phyloP scores from a whole-genome alignment of 768 basidiomycete genomes.

The Agrocybe pediades region DNA sequence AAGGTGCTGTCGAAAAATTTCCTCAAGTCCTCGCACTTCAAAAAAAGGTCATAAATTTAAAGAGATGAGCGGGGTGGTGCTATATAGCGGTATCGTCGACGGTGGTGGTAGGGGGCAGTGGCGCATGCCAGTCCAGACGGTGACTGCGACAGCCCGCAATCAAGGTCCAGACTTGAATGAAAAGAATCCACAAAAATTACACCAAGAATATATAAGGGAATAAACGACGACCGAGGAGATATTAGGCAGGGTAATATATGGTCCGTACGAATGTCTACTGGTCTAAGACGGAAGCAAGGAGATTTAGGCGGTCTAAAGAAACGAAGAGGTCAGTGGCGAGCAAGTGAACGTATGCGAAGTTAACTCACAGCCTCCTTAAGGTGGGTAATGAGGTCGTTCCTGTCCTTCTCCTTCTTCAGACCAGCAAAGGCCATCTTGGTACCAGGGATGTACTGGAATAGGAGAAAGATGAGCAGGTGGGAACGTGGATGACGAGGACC shows the following conservation, averaged over 20 bases:
- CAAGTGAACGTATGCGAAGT: neutral
- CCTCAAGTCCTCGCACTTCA: neutral
- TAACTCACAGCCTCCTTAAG: slow-evolving; percentile 72
- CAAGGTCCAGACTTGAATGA: neutral
- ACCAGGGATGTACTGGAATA: slow-evolving; percentile 82
- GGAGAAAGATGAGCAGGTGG: neutral
- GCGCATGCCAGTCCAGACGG: neutral
- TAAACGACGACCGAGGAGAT: neutral
- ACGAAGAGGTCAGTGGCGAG: neutral
- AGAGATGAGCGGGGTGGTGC: neutral
- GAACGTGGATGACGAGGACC: neutral
- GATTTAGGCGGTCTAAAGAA: slow-evolving; percentile 23
- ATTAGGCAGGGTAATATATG: slow-evolving; percentile 14
- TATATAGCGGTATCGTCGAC: neutral
- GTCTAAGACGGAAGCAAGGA: neutral
- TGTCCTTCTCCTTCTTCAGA: slow-evolving; percentile 98
- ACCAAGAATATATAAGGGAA: neutral
- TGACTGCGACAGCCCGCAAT: too few species aligned
- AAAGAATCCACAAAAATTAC: neutral
- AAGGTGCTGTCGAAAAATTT: too few species aligned
- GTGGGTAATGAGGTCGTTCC: slow-evolving; percentile 89
- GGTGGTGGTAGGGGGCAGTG: neutral
- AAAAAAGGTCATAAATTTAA: neutral
- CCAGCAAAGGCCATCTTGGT: slow-evolving; percentile 99
- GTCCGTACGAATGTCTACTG: slow-evolving; percentile 7